Base-by-base conservation (phyloP, 768 basidiomycete genomes). In the Omphalotus guepiniiformis region DNA sequence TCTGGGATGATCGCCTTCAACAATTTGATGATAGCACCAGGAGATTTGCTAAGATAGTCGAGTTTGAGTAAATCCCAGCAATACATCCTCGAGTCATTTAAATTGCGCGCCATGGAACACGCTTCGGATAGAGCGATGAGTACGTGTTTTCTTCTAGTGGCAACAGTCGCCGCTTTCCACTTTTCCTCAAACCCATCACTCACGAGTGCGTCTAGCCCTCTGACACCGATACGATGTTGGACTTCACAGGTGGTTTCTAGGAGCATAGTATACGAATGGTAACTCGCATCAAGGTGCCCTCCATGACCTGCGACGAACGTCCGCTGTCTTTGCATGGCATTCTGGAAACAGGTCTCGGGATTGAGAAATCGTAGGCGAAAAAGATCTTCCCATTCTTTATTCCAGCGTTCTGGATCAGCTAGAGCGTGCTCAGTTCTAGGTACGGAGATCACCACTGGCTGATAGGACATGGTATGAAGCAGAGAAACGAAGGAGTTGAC, bases 351-450 rank as follows among this genome's bases (percentile, higher is more conserved):
- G 22, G 29, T n/a, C 6, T 39, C n/a, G 15, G n/a, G 19, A 34
- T 40, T 3, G 27, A 28, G 9, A 7, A 39, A 4, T 2, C n/a
- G 8, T 3, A 1, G 18, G 19, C 30, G 37, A 21, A 35, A 49
- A 12, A 51, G 28, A 13, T 27, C 43, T 35, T 56, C 53, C 55
- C 55, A 56, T 22, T 53, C 42, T 4, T 28, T 18, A 26, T 56
- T 51, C 55, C 55, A 56, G 34, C 39, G 23, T 16, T 42, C 45
- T 2, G 55, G 55, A n/a, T n/a, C n/a, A n/a, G n/a, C n/a, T n/a
- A n/a, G n/a, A n/a, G n/a, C n/a, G n/a, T n/a, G n/a, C n/a, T n/a
- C n/a, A n/a, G n/a, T n/a, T n/a, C n/a, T n/a, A n/a, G n/a, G n/a
- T n/a, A n/a, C n/a, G n/a, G n/a, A n/a, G n/a, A n/a, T n/a, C n/a